Evolutionary conservation across 2,329 filamentous ascomycete species (phyloP), one percentile per base, ranked within the genome.

Genomic region (Purpureocillium lavendulum): DNA sequence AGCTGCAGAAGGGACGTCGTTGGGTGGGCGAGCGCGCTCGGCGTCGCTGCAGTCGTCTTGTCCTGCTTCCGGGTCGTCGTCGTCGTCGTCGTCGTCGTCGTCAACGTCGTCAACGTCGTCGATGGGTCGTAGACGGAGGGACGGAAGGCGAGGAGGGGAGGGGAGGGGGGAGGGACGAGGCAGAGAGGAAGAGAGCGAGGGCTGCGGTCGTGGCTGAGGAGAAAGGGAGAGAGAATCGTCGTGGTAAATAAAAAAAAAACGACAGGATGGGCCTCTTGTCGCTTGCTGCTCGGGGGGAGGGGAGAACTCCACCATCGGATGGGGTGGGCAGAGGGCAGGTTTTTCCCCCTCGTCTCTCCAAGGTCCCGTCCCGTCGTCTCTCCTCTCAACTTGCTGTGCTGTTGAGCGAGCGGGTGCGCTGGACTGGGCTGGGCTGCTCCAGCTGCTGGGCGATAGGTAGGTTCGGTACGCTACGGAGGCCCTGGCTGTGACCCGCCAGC

Each of bases 161-260:
- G 38, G 46, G 45, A 30, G 39, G 40, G 33, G 36, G 42, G 32
- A 34, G 41, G 38, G 31, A 36, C 42, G 40, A 40, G 40, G 29
- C 11, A 14, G 29, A 5, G 29, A 30, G 29, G 12, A n/a, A n/a
- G n/a, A n/a, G n/a, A n/a, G n/a, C n/a, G n/a, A 30, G 11, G 29
- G 29, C 29, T 30, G 29, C 29, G 29, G 29, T 12, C 29, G 11
- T 14, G 29, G n/a, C 11, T 14, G 46, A 38, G 35, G 43, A 40
- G 41, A 42, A 40, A 40, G 41, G 47, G 46, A 38, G 26, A 42
- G 41, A 40, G 39, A 38, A 36, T 37, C 36, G 31, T 40, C n/a
- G 26, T 15, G 26, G 30, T 38, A 21, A 33, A 40, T 30, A 40
- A 35, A 33, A 15, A 35, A n/a, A 40, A 35, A 26, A 26, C n/a